These are phyloP conservation scores for Colletotrichum gloeosporioides DNA, from an alignment of 2,329 filamentous ascomycete genomes.

Conservation along the genomic window DNA sequence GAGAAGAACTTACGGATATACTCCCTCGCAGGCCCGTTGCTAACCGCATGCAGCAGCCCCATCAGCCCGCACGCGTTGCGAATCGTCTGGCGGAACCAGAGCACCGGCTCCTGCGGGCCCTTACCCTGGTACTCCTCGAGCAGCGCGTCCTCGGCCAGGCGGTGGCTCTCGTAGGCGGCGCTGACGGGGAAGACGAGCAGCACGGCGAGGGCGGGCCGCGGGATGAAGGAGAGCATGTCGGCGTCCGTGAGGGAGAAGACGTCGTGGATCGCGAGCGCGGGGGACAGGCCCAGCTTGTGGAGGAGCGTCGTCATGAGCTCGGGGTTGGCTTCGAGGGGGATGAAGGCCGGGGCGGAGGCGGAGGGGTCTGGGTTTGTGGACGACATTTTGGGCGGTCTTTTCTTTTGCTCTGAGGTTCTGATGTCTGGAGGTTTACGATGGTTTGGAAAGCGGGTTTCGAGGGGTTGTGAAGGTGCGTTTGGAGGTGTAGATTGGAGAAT, in stretches of 20 bases:
- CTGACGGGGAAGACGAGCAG: conserved; percentile 92
- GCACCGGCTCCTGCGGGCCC: conserved; percentile 74
- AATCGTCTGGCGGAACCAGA: conserved; percentile 97
- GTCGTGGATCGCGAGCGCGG: conserved; percentile 81
- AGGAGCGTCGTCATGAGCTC: conserved; percentile 86
- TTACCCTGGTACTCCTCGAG: conserved; percentile 68
- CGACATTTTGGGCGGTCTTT: conserved; percentile 5
- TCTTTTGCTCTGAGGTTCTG: not conserved
- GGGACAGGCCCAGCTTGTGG: conserved; percentile 82
- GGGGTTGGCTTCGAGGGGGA: conserved; percentile 77
- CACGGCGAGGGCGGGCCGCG: conserved; percentile 85
- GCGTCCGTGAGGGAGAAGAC: conserved; percentile 90
- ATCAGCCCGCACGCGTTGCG: conserved; percentile 92
- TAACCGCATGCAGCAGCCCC: conserved; percentile 81
- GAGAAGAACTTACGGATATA: conserved; percentile 57
- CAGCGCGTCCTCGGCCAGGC: conserved; percentile 73
- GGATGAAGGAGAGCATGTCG: conserved; percentile 83
- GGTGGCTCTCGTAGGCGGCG: conserved; percentile 77
- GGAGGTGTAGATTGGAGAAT: not conserved
- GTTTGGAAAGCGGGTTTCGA: not conserved
- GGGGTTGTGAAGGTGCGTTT: not conserved
- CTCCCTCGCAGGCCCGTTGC: conserved; percentile 74
- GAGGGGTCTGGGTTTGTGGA: conserved; percentile 45
- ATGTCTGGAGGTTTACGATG: not conserved
- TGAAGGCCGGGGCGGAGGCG: conserved; percentile 51